A percentile compares a stretch with the other conserved stretches of the same genome.
Conservation (phyloP, 805 yeast species). For the Kodamaea fukazawae region DNA sequence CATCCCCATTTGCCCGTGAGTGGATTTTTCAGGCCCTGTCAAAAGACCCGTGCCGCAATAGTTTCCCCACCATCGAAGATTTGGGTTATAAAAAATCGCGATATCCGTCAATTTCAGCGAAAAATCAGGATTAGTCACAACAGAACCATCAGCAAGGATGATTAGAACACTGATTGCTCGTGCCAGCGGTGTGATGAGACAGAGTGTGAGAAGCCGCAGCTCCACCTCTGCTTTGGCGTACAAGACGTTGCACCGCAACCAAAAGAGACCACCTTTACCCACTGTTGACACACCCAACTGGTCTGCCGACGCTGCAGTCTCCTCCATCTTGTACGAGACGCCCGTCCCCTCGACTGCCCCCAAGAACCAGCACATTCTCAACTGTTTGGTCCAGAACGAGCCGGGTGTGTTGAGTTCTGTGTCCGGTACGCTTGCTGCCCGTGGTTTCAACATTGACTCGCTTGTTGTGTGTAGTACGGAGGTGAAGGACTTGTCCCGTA, state of each 20-base stretch:
- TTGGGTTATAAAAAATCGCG: conserved; percentile 1
- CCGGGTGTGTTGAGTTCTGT: conserved; percentile 95
- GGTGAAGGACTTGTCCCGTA: conserved; percentile 89
- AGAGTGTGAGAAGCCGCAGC: conserved; percentile 37
- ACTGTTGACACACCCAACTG: conserved; percentile 90
- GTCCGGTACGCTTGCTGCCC: conserved; percentile 93
- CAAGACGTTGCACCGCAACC: conserved; percentile 85
- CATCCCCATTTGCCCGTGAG: neutral
- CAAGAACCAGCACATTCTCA: conserved; percentile 81
- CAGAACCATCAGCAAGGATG: neutral
- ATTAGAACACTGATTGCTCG: conserved; percentile 4
- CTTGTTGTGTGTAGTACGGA: conserved; percentile 96
- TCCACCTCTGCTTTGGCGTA: conserved; percentile 95
- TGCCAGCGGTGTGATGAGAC: conserved; percentile 3
- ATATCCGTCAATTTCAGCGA: neutral
- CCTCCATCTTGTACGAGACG: conserved; percentile 91
- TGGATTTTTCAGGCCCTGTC: neutral
- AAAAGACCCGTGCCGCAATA: conserved; percentile 1
- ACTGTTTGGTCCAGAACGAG: conserved; percentile 96
- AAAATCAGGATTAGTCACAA: neutral
- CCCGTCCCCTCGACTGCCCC: conserved; percentile 64
- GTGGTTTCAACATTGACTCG: conserved; percentile 98
- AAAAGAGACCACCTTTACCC: conserved; percentile 85
- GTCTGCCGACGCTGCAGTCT: conserved; percentile 96
- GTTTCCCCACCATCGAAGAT: conserved; percentile 1